Evolutionary conservation across 2,329 filamentous ascomycete genomes (phyloP).

Genomic region (Plectosphaerella cucumerina): DNA sequence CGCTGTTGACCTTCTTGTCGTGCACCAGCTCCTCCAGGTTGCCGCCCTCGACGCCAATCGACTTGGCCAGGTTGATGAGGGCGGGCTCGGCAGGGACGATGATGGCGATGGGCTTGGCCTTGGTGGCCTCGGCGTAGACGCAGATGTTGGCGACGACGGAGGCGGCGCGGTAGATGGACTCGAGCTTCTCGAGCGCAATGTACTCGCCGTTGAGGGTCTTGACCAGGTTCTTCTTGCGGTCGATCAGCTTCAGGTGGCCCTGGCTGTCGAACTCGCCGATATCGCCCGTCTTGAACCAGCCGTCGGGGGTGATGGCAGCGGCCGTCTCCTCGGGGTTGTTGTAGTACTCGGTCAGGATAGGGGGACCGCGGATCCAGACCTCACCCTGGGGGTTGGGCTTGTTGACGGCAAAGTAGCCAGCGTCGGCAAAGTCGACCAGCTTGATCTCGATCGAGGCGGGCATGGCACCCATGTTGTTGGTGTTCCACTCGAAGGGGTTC

Average conservation of each 20-base stretch:
- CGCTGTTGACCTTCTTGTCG: constrained; percentile 58
- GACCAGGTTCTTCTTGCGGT: constrained; percentile 86
- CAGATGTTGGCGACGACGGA: constrained; percentile 51
- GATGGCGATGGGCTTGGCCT: constrained; percentile 51
- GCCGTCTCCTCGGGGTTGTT: constrained; percentile 73
- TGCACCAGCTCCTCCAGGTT: constrained; percentile 64
- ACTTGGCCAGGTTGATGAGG: constrained; percentile 46
- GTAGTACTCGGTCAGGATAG: constrained; percentile 70
- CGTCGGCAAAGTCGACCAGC: constrained; percentile 80
- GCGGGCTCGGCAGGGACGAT: constrained; percentile 53
- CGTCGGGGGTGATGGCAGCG: constrained; percentile 64
- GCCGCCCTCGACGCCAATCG: constrained; percentile 42
- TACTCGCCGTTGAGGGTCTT: constrained; percentile 82
- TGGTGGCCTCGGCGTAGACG: constrained; percentile 47
- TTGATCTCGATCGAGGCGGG: constrained; percentile 74
- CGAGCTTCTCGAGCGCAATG: constrained; percentile 72
- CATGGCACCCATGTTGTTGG: constrained; percentile 65
- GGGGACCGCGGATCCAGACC: constrained; percentile 78
- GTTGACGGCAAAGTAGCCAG: constrained; percentile 73
- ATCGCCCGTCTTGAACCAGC: constrained; percentile 87
- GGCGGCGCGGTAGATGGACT: constrained; percentile 48
- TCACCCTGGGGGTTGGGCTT: constrained; percentile 77
- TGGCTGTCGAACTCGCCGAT: constrained; percentile 73
- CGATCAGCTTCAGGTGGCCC: constrained; percentile 71
- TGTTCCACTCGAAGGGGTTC: constrained; percentile 76